Evolutionary conservation across 352 stramenopile genomes (phyloP).

Genomic region (Peronosclerospora sorghi): DNA sequence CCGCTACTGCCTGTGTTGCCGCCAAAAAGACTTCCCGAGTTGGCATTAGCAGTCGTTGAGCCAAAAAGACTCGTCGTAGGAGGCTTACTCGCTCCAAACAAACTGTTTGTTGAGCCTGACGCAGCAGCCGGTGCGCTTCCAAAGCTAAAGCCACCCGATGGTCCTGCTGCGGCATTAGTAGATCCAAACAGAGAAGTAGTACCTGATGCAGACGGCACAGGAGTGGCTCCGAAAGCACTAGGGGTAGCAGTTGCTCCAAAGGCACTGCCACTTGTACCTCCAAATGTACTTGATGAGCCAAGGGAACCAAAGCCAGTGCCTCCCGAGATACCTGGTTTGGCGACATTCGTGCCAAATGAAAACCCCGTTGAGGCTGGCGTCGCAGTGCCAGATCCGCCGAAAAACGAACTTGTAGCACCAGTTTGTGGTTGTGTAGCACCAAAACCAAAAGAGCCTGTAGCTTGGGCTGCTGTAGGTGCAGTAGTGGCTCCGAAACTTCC

Average conservation of each 20-base stretch:
- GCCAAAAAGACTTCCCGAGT: slow-evolving; percentile 25
- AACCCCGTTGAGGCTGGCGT: slow-evolving; percentile 26
- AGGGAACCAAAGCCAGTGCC: slow-evolving; percentile 37
- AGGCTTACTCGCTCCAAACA: slow-evolving; percentile 34
- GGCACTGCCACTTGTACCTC: slow-evolving; percentile 18
- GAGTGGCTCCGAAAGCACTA: slow-evolving; percentile 26
- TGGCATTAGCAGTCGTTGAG: slow-evolving; percentile 16
- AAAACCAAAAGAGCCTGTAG: slow-evolving; percentile 32
- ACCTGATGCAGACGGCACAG: slow-evolving; percentile 19
- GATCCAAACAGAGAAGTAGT: slow-evolving; percentile 37
- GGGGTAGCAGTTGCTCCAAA: slow-evolving; percentile 24
- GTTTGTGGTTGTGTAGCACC: slow-evolving; percentile 21
- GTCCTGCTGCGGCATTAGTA: slow-evolving; percentile 11
- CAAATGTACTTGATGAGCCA: slow-evolving; percentile 21
- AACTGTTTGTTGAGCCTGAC: slow-evolving; percentile 16
- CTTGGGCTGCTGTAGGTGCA: slow-evolving; percentile 18
- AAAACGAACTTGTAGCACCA: slow-evolving; percentile 26
- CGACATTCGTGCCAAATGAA: slow-evolving; percentile 24
- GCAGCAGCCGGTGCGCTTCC: slow-evolving; percentile 19
- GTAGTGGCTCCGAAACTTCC: slow-evolving; percentile 27
- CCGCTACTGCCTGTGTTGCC: slow-evolving; percentile 14
- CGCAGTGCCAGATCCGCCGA: slow-evolving; percentile 22
- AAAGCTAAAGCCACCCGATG: slow-evolving; percentile 33
- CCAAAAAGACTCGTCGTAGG: slow-evolving; percentile 26
- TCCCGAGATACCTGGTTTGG: slow-evolving; percentile 24